Conservation (phyloP, 441 rosid genomes). For the Corymbia citriodora region DNA sequence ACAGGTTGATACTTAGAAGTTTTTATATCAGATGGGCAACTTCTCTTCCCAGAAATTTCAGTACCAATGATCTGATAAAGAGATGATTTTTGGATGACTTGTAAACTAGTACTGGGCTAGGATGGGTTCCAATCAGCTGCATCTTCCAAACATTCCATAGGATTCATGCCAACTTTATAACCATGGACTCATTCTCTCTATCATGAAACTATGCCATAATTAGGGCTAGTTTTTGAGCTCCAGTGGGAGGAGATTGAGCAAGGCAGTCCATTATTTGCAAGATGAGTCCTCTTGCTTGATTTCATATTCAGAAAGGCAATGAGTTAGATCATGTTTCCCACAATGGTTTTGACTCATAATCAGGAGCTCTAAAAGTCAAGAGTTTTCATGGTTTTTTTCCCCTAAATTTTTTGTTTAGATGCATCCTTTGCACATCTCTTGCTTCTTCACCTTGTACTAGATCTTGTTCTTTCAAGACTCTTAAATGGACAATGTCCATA, state of each 20-base stretch:
- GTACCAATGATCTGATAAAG: too few species aligned
- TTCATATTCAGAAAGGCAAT: too few species aligned
- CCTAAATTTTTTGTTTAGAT: neutral
- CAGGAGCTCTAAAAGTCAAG: neutral
- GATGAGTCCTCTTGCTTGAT: too few species aligned
- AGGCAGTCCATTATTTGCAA: rapidly evolving
- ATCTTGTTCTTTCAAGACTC: neutral
- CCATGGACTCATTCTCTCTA: neutral
- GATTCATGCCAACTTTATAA: too few species aligned
- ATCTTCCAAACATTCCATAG: too few species aligned
- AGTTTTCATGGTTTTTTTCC: neutral
- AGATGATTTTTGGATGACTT: too few species aligned
- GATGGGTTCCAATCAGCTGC: too few species aligned
- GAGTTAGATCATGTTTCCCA: neutral
- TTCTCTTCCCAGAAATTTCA: neutral
- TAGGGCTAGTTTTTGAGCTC: neutral
- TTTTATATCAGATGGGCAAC: neutral
- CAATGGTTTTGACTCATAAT: too few species aligned
- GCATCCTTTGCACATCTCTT: neutral
- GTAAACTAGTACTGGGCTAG: too few species aligned
- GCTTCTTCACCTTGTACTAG: neutral
- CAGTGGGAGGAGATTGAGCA: too few species aligned
- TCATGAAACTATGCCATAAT: neutral
- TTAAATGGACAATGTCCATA: neutral
- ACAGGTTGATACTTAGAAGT: neutral